Conservation (phyloP, 305 asterid genomes). For the Petunia hybrid region DNA sequence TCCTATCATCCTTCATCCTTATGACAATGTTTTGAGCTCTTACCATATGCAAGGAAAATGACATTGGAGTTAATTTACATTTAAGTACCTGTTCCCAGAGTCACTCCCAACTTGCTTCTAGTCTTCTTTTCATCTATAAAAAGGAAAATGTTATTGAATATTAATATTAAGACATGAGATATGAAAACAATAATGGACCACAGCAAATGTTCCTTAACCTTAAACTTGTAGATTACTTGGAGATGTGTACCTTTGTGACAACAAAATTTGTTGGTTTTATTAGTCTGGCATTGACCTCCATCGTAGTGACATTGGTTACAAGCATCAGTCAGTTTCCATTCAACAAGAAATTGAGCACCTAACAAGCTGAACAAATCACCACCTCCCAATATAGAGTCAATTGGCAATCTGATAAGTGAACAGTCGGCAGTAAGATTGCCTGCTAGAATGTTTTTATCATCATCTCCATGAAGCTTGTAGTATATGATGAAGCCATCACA, state of each 20-base stretch:
- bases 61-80: not conserved
- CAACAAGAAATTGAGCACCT: not conserved
- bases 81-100: constrained; percentile 38
- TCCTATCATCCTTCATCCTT: too few relatives aligned
- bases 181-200: not conserved
- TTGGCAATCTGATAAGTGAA: constrained; percentile 38
- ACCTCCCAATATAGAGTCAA: too few relatives aligned
- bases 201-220: not conserved
- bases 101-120: not conserved
- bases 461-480: constrained; percentile 16
- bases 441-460: not conserved
- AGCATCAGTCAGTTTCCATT: constrained; percentile 30
- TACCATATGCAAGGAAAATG: not conserved
- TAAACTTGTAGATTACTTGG: not conserved
- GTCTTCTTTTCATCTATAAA: not conserved
- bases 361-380: constrained; percentile 29
- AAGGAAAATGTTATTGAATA: not conserved
- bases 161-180: not conserved
- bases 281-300: constrained; percentile 32
- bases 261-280: not conserved
- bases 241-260: constrained; percentile 33
- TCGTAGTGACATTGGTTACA: constrained; percentile 30
- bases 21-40: too few relatives aligned
- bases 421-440: constrained; percentile 31
- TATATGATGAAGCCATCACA: not conserved